Evolutionary conservation across 805 yeast species (phyloP).

Genomic region (Ogataea methylovora): DNA sequence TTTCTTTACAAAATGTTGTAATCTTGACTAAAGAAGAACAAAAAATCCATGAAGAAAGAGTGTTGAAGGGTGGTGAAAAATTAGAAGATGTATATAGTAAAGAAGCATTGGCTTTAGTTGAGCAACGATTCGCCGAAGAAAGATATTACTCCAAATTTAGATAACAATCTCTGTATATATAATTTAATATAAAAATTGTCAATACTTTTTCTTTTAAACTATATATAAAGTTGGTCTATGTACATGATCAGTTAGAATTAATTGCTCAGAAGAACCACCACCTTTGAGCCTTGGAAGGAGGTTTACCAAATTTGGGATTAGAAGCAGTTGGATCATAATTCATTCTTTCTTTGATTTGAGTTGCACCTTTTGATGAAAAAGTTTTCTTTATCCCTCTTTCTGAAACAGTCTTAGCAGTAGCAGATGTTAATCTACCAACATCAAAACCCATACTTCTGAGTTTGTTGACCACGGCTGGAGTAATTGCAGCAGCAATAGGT

Average conservation of each 20-base stretch:
- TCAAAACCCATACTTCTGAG: slow-evolving; percentile 76
- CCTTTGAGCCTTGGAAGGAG: slow-evolving; percentile 41
- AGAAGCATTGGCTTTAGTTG: slow-evolving; percentile 50
- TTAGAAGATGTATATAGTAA: slow-evolving; percentile 56
- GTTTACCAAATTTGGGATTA: slow-evolving; percentile 44
- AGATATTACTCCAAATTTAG: slow-evolving; percentile 56
- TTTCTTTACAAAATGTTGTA: slow-evolving; percentile 72
- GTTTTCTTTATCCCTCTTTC: slow-evolving; percentile 20
- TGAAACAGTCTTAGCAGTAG: slow-evolving; percentile 18
- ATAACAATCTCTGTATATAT: too few relatives aligned
- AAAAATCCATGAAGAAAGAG: slow-evolving; percentile 65
- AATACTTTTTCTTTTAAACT: background rate
- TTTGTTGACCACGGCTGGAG: slow-evolving; percentile 66
- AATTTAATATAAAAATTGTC: background rate
- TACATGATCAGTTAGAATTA: too few relatives aligned
- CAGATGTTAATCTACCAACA: slow-evolving; percentile 47
- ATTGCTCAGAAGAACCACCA: slow-evolving; percentile 58
- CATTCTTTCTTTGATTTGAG: slow-evolving; percentile 13
- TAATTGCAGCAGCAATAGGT: slow-evolving; percentile 87
- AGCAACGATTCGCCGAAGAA: slow-evolving; percentile 68
- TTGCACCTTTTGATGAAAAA: slow-evolving; percentile 16
- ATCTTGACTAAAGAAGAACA: slow-evolving; percentile 88
- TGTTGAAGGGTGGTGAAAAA: slow-evolving; percentile 60
- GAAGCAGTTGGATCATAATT: slow-evolving; percentile 26
- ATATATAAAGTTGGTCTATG: background rate